Conservation (phyloP, 371 early-diverging fungal genomes). For the Actinomucor elegans region DNA sequence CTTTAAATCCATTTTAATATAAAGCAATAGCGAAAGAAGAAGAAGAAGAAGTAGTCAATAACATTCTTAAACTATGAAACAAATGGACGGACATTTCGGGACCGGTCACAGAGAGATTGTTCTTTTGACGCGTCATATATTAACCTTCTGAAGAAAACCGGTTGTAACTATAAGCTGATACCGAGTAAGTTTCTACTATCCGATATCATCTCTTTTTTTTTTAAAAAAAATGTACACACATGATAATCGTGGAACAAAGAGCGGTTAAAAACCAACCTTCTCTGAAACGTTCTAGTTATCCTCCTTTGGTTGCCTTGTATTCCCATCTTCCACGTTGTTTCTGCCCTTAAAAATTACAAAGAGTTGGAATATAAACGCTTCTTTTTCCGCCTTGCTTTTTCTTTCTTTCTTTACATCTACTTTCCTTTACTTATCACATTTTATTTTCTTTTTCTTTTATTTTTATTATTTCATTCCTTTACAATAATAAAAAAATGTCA, state of each 20-base stretch:
- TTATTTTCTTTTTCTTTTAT: conserved; percentile 3
- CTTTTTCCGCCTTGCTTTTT: conserved; percentile 6
- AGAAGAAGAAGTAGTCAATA: not conserved
- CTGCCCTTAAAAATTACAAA: conserved; percentile 13
- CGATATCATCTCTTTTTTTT: not conserved
- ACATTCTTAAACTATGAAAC: too few species aligned
- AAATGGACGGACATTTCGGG: too few species aligned
- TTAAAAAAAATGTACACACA: not conserved
- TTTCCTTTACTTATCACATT: conserved; percentile 1
- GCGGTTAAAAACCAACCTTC: too few species aligned
- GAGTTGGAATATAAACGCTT: conserved; percentile 8
- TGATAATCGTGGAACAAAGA: conserved; percentile 13
- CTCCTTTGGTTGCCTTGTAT: conserved; percentile 20
- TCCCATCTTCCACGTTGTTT: conserved; percentile 19
- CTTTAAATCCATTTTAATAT: not conserved
- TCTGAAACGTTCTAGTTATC: conserved; percentile 19
- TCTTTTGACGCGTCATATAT: too few species aligned
- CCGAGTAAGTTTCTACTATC: too few species aligned
- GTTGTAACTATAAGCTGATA: too few species aligned
- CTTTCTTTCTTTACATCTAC: not conserved
- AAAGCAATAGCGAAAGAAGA: not conserved
- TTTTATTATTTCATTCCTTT: conserved; percentile 4
- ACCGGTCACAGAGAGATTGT: too few species aligned
- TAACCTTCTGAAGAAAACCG: too few species aligned
- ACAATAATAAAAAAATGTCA: not conserved